A percentile compares a stretch with the other conserved stretches of the same genome.
These are phyloP conservation scores for Volutella citrinella DNA, from an alignment of 2,329 filamentous ascomycete genomes.

Conservation along the genomic window DNA sequence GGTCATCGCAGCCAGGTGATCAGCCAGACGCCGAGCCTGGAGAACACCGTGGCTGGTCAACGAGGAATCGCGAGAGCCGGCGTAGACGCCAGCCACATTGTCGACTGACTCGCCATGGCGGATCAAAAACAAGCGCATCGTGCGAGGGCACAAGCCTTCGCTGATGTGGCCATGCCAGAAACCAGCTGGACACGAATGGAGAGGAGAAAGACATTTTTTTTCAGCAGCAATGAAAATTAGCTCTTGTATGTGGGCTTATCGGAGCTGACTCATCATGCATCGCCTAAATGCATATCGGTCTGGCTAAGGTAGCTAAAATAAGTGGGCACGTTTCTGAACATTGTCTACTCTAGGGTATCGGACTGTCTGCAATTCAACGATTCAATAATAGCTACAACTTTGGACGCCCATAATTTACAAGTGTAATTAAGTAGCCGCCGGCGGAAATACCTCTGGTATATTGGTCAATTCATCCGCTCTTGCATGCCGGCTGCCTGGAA, in stretches of 20 bases:
- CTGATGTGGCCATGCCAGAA: constrained; percentile 15
- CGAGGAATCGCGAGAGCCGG: constrained; percentile 75
- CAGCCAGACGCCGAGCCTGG: constrained; percentile 70
- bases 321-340: no score
- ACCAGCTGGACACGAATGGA: constrained; percentile 18
- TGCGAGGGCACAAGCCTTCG: constrained; percentile 8
- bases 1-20: constrained; percentile 48
- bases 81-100: constrained; percentile 77
- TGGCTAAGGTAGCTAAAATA: no score
- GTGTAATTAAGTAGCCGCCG: no score
- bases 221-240: constrained; percentile 12
- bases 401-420: no score
- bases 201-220: not conserved
- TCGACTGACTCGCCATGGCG: constrained; percentile 89
- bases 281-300: no score
- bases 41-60: constrained; percentile 79
- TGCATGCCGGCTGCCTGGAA: no score
- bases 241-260: constrained; percentile 15
- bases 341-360: no score
- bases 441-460: no score
- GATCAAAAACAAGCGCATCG: constrained; percentile 64
- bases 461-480: no score
- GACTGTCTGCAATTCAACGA: no score
- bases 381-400: no score
- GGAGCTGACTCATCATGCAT: constrained; percentile 11